Conservation (phyloP, 1,284 basidiomycete genomes). For the Malassezia obtusa region DNA sequence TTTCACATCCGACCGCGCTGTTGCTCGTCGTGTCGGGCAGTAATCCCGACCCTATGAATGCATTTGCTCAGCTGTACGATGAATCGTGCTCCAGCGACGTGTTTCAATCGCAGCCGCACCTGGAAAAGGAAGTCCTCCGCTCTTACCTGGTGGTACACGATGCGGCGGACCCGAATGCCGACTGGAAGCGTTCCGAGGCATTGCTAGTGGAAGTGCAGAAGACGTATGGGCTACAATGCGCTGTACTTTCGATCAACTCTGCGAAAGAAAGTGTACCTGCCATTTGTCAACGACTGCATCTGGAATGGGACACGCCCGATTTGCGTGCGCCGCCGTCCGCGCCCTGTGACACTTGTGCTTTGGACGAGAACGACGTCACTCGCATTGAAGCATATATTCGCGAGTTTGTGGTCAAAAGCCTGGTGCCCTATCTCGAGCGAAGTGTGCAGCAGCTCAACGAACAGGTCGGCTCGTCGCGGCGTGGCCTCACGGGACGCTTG, state of each 20-base stretch:
- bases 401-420: slow-evolving; percentile 79
- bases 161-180: slow-evolving; percentile 20
- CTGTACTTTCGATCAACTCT: slow-evolving; percentile 40
- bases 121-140: slow-evolving; percentile 35
- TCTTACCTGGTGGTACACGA: slow-evolving; percentile 45
- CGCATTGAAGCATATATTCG: slow-evolving; percentile 71
- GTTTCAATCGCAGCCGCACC: slow-evolving; percentile 15
- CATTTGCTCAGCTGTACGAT: slow-evolving; percentile 40
- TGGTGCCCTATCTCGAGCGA: slow-evolving; percentile 94
- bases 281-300: not conserved
- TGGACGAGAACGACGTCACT: slow-evolving; percentile 69
- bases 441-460: slow-evolving; percentile 90
- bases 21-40: slow-evolving; percentile 34
- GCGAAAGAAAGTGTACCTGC: not conserved
- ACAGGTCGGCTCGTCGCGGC: slow-evolving; percentile 66
- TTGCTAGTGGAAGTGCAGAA: slow-evolving; percentile 37
- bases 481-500: slow-evolving; percentile 76
- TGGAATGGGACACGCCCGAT: not conserved
- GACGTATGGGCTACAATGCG: slow-evolving; percentile 45
- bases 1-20: slow-evolving; percentile 12
- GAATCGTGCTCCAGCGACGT: slow-evolving; percentile 13
- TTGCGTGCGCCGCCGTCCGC: not conserved
- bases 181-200: slow-evolving; percentile 26
- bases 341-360: slow-evolving; percentile 13
- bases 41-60: slow-evolving; percentile 42